A percentile compares a stretch with the other conserved stretches of the same genome.
Conservation (phyloP, 495 filamentous ascomycete genomes). For the Penicillium riverlandense region DNA sequence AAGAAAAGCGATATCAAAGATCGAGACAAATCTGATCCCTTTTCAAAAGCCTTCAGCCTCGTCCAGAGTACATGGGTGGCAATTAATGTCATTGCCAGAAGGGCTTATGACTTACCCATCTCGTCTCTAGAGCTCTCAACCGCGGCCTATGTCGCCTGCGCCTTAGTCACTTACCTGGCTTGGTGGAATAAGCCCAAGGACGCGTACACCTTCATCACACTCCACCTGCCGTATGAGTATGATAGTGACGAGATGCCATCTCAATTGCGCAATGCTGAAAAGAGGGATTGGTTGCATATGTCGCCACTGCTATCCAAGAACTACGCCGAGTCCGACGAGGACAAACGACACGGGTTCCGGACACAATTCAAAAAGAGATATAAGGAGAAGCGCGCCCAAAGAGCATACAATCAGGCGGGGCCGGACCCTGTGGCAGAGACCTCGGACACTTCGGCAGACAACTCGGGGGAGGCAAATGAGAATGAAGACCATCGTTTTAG, state of each 20-base stretch:
- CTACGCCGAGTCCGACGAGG: too few relatives aligned
- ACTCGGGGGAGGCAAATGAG: not conserved
- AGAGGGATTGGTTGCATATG: too few relatives aligned
- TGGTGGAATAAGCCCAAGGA: not conserved
- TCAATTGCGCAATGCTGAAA: too few relatives aligned
- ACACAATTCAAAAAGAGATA: too few relatives aligned
- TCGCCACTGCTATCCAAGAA: too few relatives aligned
- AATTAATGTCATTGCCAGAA: not conserved
- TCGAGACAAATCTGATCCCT: not conserved
- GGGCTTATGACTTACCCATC: not conserved
- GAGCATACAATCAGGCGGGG: too few relatives aligned
- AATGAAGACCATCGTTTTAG: constrained; percentile 26
- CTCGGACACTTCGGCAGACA: too few relatives aligned
- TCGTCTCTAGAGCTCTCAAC: not conserved
- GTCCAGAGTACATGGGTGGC: not conserved
- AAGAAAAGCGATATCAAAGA: not conserved
- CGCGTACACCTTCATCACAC: not conserved
- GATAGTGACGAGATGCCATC: too few relatives aligned
- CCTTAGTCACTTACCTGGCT: not conserved
- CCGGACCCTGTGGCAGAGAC: too few relatives aligned
- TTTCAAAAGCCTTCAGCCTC: not conserved
- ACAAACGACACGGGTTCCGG: too few relatives aligned
- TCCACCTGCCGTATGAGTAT: not conserved
- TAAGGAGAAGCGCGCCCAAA: too few relatives aligned
- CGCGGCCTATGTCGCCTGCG: not conserved